A percentile compares a stretch with the other conserved stretches of the same genome.
Conservation (phyloP, 352 stramenopile species). For the Globisporangium radiosum region DNA sequence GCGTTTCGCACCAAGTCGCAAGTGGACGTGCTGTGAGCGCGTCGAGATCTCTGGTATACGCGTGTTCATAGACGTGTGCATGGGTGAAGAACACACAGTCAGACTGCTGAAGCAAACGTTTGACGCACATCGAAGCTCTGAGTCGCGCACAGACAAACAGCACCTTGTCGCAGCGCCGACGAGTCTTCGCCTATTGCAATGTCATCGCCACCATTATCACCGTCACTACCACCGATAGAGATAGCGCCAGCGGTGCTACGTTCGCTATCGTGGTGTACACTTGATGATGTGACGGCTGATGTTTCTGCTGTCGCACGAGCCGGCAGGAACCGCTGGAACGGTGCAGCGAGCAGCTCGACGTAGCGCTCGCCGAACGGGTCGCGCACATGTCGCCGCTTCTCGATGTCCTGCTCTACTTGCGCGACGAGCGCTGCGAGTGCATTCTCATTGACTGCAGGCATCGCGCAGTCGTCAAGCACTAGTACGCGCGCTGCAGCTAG, state of each 20-base stretch:
- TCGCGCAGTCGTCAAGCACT: no score
- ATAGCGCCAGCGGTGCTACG: no score
- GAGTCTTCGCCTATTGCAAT: no score
- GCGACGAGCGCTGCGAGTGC: constrained; percentile 1
- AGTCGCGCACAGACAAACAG: no score
- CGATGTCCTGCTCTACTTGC: constrained; percentile 27
- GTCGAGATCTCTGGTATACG: constrained; percentile 5
- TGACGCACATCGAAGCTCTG: background rate
- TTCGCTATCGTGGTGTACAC: no score
- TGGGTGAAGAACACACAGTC: background rate
- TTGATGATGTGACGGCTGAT: no score
- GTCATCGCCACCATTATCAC: no score
- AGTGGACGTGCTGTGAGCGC: constrained; percentile 7
- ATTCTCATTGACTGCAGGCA: no score
- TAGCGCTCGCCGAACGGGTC: constrained; percentile 28
- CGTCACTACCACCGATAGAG: no score
- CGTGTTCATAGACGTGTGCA: background rate
- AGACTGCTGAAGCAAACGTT: background rate
- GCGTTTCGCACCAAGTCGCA: constrained; percentile 6
- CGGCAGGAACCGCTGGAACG: constrained; percentile 16
- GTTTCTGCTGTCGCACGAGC: no score
- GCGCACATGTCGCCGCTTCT: constrained; percentile 31
- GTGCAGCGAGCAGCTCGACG: constrained; percentile 20
- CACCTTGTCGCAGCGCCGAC: no score
- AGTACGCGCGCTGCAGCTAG: background rate